Conservation (phyloP, 768 basidiomycete genomes). For the Imleria badia region DNA sequence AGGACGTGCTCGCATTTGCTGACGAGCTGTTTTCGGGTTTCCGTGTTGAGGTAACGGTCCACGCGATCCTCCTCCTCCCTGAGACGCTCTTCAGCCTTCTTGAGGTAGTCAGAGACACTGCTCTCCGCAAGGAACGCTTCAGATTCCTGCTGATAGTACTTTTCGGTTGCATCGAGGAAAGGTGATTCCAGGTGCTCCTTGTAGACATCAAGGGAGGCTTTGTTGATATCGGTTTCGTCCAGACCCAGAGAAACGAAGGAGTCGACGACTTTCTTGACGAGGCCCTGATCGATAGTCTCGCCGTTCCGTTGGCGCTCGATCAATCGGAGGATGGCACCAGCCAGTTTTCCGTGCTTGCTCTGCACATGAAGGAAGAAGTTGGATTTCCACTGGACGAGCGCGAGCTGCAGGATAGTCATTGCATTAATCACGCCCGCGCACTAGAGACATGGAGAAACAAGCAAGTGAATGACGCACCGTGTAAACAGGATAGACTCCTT, state of each 20-base stretch:
- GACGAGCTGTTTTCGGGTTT: conserved; percentile 79
- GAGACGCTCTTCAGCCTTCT: conserved; percentile 89
- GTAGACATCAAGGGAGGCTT: conserved; percentile 92
- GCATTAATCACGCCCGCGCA: background rate
- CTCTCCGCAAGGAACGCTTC: conserved; percentile 86
- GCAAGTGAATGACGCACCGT: conserved; percentile 57
- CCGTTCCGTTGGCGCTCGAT: conserved; percentile 95
- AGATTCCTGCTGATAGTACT: conserved; percentile 91
- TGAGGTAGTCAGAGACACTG: conserved; percentile 91
- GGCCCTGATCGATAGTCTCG: conserved; percentile 86
- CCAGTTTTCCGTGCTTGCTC: conserved; percentile 75
- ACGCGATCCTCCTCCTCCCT: conserved; percentile 95
- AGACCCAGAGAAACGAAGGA: conserved; percentile 94
- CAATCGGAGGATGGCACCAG: conserved; percentile 81
- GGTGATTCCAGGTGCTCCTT: conserved; percentile 85
- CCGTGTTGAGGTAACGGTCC: conserved; percentile 88
- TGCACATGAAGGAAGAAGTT: conserved; percentile 92
- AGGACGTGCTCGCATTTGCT: conserved; percentile 89
- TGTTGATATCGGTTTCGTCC: conserved; percentile 90
- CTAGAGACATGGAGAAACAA: background rate
- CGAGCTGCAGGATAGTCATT: conserved; percentile 52
- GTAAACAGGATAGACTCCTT: conserved; percentile 93
- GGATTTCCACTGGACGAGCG: conserved; percentile 93
- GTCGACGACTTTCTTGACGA: conserved; percentile 93
- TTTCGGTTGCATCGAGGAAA: conserved; percentile 86